Conservation (phyloP, 2,329 filamentous ascomycete species). For the Coniochaeta sp. region DNA sequence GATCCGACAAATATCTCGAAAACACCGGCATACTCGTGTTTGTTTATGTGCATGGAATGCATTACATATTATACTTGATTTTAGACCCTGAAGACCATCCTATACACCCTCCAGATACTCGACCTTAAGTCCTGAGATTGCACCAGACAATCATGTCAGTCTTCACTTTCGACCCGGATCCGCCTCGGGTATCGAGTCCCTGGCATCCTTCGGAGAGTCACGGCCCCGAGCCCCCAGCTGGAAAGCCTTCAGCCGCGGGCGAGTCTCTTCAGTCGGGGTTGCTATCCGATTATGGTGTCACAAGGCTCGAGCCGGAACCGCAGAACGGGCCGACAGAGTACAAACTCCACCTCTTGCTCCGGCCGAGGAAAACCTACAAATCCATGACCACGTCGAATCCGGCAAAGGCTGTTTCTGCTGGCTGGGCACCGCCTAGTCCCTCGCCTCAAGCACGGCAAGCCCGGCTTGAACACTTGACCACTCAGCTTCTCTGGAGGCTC, state of each 20-base stretch:
- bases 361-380: conserved; percentile 67
- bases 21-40: conserved; percentile 18
- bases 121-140: too few species aligned
- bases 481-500: conserved; percentile 87
- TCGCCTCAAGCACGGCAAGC: conserved; percentile 69
- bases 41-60: conserved; percentile 10
- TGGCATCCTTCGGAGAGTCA: conserved; percentile 62
- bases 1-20: conserved; percentile 25
- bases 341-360: conserved; percentile 83
- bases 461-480: conserved; percentile 84
- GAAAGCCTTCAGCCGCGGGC: conserved; percentile 8
- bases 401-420: conserved; percentile 19
- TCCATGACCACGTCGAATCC: conserved; percentile 55
- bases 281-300: conserved; percentile 58
- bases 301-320: conserved; percentile 79
- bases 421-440: conserved; percentile 14
- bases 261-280: conserved; percentile 28
- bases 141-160: conserved; percentile 59
- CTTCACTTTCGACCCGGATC: conserved; percentile 89
- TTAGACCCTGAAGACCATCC: neutral
- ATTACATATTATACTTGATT: conserved; percentile 14
- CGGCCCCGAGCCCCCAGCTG: conserved; percentile 26
- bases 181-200: conserved; percentile 80
- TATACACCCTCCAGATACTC: too few species aligned
- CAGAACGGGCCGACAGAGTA: conserved; percentile 95